Evolutionary conservation across 768 basidiomycete species (phyloP), one percentile per base, ranked within the genome.

Genomic region (Leccinum truebloodii): DNA sequence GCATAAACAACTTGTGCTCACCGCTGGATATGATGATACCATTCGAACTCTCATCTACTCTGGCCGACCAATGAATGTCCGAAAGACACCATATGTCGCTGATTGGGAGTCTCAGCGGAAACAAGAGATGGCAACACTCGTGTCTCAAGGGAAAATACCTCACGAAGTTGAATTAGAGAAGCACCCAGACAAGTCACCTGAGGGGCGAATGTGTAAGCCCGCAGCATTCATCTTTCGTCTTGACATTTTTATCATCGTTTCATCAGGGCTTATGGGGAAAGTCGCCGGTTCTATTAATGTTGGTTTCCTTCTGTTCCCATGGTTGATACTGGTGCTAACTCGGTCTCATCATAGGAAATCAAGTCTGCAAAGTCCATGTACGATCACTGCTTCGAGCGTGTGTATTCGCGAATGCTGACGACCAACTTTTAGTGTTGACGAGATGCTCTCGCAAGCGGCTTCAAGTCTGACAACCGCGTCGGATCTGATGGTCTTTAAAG

Each of bases 311-410:
- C 48, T n/a, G 10, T 48, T 26, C 35, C 34, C 35, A 18, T 44
- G 3, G 22, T 12, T 30, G 54, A 34, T 57, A 35, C 60, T 66
- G 26, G 65, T 52, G 32, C 22, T 10, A 12, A 44, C 20, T 53
- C 53, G 46, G 52, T 64, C 32, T 16, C 14, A 24, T 41, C 52
- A 9, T 55, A 86, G 84, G 90, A 93, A 49, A 85, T 95, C 70
- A 89, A 91, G 70, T 87, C 92, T 1, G 94, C 94, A 5, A 90
- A 88, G 72, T 83, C 84, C 60, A 95, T 95, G 89, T 90, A 66
- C 72, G 86, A 24, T n/a, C 24, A 44, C 20, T 35, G 20, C 22
- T 46, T 55, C 58, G 28, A 50, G 30, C 24, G 51, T 35, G 10
- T 50, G 8, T 65, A 53, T 56, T 6, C 6, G 53, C 24, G 39